These are phyloP conservation scores for Trichoderma sp. DNA, from an alignment of 2,329 filamentous ascomycete species.

Conservation along the genomic window DNA sequence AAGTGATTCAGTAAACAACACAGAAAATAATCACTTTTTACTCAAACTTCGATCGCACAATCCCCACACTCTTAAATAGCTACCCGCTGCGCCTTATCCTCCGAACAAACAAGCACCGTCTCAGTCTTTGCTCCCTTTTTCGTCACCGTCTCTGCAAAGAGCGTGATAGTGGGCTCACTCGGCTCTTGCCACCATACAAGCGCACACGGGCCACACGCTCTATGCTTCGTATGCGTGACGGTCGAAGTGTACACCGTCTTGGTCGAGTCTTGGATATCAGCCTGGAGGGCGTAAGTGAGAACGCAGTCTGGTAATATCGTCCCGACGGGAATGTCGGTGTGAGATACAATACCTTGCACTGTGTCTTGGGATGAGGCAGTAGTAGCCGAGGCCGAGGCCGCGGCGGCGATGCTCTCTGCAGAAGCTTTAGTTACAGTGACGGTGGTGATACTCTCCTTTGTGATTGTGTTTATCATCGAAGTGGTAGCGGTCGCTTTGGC, in stretches of 20 bases:
- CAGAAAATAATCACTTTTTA: neutral
- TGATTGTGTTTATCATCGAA: neutral
- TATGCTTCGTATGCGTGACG: neutral
- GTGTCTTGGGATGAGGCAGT: neutral
- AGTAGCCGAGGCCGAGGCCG: neutral
- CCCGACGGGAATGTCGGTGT: neutral
- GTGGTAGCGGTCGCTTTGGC: neutral
- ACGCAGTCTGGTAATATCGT: neutral
- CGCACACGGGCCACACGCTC: neutral
- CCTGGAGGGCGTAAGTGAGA: neutral
- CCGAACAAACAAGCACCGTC: neutral
- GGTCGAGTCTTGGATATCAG: neutral
- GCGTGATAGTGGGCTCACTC: neutral
- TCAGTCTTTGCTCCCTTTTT: neutral
- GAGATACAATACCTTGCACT: neutral
- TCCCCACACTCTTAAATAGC: too few species aligned
- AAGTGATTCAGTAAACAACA: neutral
- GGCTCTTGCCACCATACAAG: conserved; percentile 1
- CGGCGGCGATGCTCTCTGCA: neutral
- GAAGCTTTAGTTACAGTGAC: neutral
- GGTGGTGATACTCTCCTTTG: neutral
- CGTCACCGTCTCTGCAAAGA: neutral
- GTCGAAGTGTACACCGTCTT: conserved; percentile 9
- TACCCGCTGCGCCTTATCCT: neutral
- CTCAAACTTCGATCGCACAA: neutral